phyloP scores from a whole-genome alignment of 169 alveolate genomes.

The Cyclospora cayetanensis region DNA sequence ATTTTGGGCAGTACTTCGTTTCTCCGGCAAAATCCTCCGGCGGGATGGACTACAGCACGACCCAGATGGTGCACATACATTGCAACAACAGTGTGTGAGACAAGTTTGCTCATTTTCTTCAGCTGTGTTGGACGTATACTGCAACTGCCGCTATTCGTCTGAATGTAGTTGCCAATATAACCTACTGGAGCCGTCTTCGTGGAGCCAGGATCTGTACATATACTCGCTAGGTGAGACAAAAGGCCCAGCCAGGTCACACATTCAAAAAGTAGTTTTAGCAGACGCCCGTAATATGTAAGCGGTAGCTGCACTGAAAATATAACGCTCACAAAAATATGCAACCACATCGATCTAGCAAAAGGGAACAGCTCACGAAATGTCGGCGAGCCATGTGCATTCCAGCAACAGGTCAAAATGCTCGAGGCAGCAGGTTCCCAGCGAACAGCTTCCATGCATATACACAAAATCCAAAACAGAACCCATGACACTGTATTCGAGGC shows the following conservation, averaged over 20 bases:
- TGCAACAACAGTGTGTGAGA: background rate
- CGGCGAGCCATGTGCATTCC: too few species aligned
- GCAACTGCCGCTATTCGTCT: too few species aligned
- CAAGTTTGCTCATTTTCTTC: too few species aligned
- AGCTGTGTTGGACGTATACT: too few species aligned
- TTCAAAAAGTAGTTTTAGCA: constrained; percentile 35
- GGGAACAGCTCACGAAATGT: too few species aligned
- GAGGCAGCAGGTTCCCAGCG: too few species aligned
- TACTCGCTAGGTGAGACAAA: constrained; percentile 44
- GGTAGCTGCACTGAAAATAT: constrained; percentile 15
- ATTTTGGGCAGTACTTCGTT: constrained; percentile 49
- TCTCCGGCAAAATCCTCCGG: constrained; percentile 16
- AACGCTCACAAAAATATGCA: background rate
- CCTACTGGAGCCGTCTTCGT: constrained; percentile 69
- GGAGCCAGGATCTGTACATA: constrained; percentile 65
- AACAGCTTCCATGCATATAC: too few species aligned
- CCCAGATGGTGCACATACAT: too few species aligned
- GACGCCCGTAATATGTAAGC: constrained; percentile 1
- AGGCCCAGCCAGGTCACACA: constrained; percentile 58
- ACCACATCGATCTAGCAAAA: background rate
- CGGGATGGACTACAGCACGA: constrained; percentile 41
- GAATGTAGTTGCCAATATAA: background rate
- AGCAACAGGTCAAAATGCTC: too few species aligned
- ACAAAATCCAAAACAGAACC: too few species aligned
- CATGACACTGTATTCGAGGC: too few species aligned